A percentile compares a stretch with the other conserved stretches of the same genome.
Conservation (phyloP, 1,284 basidiomycete genomes). For the Fomitiporia mediterranea region DNA sequence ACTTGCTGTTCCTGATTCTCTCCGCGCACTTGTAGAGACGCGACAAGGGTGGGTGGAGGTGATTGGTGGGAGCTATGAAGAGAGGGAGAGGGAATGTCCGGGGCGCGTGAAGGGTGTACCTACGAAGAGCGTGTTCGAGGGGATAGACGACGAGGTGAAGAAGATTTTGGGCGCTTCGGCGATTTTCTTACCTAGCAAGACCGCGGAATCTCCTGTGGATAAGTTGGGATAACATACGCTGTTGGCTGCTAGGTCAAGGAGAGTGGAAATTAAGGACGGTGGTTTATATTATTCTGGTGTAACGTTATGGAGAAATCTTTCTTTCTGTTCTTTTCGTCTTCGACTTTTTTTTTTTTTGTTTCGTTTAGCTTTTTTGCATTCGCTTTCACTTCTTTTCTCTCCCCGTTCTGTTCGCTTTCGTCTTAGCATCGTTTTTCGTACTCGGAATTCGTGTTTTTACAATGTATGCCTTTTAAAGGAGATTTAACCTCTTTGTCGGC, state of each 20-base stretch:
- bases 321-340: constrained; percentile 1
- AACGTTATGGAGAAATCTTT: constrained; percentile 20
- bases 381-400: no score
- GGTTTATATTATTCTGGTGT: constrained; percentile 20
- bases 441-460: no score
- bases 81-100: constrained; percentile 57
- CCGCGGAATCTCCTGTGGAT: not conserved
- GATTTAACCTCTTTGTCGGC: no score
- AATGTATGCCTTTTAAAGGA: no score
- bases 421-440: no score
- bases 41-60: constrained; percentile 69
- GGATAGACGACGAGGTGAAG: constrained; percentile 58
- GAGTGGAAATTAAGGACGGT: constrained; percentile 29
- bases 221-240: constrained; percentile 28
- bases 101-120: constrained; percentile 75
- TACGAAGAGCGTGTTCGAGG: constrained; percentile 65
- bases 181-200: not conserved
- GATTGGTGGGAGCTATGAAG: constrained; percentile 63
- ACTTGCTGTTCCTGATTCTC: constrained; percentile 64
- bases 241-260: not conserved
- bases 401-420: no score
- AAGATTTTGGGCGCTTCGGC: constrained; percentile 26
- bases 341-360: constrained; percentile 5
- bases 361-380: no score
- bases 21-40: constrained; percentile 66